phyloP scores from a whole-genome alignment of 2,329 filamentous ascomycete species.

The Cyclaneusma minus region DNA sequence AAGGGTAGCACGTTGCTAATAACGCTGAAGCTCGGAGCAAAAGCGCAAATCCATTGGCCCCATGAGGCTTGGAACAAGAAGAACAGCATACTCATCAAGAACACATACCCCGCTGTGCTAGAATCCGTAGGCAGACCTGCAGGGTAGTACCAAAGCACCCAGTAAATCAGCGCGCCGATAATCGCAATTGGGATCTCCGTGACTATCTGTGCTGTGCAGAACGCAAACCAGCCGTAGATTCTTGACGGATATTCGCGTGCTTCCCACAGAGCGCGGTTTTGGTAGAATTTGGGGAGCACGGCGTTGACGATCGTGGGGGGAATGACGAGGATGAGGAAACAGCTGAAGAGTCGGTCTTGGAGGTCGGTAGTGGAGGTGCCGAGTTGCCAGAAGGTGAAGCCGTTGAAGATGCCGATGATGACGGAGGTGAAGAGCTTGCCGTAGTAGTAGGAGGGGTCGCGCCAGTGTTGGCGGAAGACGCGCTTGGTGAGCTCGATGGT shows the following conservation, averaged over 20 bases:
- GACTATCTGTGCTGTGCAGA: conserved; percentile 57
- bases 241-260: conserved; percentile 56
- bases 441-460: conserved; percentile 62
- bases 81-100: conserved; percentile 65
- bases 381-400: conserved; percentile 62
- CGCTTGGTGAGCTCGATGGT: conserved; percentile 52
- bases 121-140: conserved; percentile 52
- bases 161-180: conserved; percentile 51
- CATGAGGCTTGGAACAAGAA: conserved; percentile 60
- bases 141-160: conserved; percentile 62
- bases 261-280: conserved; percentile 58
- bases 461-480: conserved; percentile 59
- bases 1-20: conserved; percentile 52
- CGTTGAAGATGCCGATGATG: conserved; percentile 62
- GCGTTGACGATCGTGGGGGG: conserved; percentile 59
- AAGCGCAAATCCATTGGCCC: conserved; percentile 77
- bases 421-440: conserved; percentile 60
- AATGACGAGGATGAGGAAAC: conserved; percentile 44
- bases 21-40: conserved; percentile 64
- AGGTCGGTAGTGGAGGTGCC: conserved; percentile 50
- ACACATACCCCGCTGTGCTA: conserved; percentile 56
- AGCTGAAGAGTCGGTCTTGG: conserved; percentile 65
- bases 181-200: conserved; percentile 59
- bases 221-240: conserved; percentile 67
- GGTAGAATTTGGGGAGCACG: conserved; percentile 64